A percentile compares a stretch with the other conserved stretches of the same genome.
phyloP scores from a whole-genome alignment of 1,284 basidiomycete species.

The Cryptococcus hybrid region DNA sequence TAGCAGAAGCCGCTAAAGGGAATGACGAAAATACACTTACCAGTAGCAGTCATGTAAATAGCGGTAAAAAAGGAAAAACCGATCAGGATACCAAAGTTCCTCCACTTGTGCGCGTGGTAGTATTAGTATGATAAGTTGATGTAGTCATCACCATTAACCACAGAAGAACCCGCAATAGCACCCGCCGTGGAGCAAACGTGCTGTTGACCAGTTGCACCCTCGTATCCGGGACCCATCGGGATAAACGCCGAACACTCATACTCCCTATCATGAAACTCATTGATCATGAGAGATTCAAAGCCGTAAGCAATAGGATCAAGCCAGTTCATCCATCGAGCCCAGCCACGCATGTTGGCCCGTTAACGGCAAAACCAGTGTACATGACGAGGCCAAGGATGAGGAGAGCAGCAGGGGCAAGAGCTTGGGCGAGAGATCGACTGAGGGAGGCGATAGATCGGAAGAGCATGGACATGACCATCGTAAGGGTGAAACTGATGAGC shows the following conservation, averaged over 20 bases:
- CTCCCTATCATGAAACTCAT: constrained; percentile 51
- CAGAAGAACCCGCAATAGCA: constrained; percentile 35
- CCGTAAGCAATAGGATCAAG: constrained; percentile 52
- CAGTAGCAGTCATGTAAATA: constrained; percentile 56
- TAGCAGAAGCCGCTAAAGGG: not conserved
- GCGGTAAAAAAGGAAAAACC: constrained; percentile 52
- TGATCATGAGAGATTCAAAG: constrained; percentile 53
- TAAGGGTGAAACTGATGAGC: constrained; percentile 36
- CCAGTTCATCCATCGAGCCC: constrained; percentile 55
- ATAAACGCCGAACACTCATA: constrained; percentile 49
- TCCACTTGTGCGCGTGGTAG: constrained; percentile 62
- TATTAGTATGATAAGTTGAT: constrained; percentile 64
- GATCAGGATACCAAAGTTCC: constrained; percentile 59
- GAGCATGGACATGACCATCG: constrained; percentile 52
- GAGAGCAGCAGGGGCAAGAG: constrained; percentile 52
- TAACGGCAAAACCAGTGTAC: constrained; percentile 46
- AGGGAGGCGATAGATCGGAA: constrained; percentile 33
- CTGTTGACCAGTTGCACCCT: constrained; percentile 22
- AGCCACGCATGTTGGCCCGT: constrained; percentile 48
- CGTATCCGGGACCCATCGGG: constrained; percentile 48
- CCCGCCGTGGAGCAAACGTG: constrained; percentile 48
- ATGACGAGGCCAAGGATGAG: constrained; percentile 52
- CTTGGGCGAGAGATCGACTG: constrained; percentile 29
- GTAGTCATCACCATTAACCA: constrained; percentile 56
- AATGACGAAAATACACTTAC: constrained; percentile 9